Evolutionary conservation across 345 rosid species (phyloP).

Genomic region (Eucalyptus polybractea): DNA sequence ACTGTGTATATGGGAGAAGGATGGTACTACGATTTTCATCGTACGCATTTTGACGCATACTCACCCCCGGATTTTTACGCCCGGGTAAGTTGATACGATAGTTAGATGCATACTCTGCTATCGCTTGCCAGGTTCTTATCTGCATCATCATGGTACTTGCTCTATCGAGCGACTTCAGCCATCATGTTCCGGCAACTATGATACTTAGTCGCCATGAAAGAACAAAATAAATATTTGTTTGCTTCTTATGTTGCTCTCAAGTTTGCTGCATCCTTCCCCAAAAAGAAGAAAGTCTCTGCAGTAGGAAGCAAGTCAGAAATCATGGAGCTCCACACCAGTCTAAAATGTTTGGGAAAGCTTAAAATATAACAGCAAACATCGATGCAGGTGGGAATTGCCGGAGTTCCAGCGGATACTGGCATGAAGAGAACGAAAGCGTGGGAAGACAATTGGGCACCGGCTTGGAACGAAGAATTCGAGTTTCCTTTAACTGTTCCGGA

Average conservation of each 20-base stretch:
- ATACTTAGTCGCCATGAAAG: not conserved
- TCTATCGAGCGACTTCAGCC: not conserved
- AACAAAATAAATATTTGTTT: not conserved
- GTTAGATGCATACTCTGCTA: not conserved
- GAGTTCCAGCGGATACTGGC: constrained; percentile 56
- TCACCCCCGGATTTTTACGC: constrained; percentile 88
- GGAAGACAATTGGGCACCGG: constrained; percentile 73
- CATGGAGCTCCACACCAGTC: not conserved
- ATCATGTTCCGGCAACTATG: not conserved
- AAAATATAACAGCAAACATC: not conserved
- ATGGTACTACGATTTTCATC: constrained; percentile 62
- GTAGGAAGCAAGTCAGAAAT: not conserved
- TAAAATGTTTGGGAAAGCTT: not conserved
- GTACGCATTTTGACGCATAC: constrained; percentile 63
- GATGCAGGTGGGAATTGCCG: constrained; percentile 69
- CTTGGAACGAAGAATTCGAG: constrained; percentile 74
- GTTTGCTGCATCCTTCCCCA: not conserved
- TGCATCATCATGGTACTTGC: not conserved
- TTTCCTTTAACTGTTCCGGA: constrained; percentile 84
- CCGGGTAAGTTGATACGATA: constrained; percentile 27
- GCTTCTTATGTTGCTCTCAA: not conserved
- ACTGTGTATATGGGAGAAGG: constrained; percentile 90
- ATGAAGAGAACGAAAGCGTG: constrained; percentile 40
- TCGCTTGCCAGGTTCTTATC: not conserved
- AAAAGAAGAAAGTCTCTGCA: not conserved